Evolutionary conservation across 495 filamentous ascomycete species (phyloP).

Genomic region (Xylaria acuta): DNA sequence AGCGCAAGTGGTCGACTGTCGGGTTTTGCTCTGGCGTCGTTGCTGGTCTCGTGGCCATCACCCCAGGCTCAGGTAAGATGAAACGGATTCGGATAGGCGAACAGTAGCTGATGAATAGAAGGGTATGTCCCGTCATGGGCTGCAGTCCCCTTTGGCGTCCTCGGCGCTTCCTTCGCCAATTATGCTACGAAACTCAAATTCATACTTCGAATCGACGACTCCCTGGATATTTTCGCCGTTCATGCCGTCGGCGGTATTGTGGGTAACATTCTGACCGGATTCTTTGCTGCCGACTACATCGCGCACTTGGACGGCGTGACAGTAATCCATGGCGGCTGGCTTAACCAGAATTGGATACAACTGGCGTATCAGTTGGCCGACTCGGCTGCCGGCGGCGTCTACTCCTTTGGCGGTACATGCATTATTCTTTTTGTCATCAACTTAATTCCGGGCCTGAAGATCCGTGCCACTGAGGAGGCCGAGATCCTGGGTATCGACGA

Average conservation of each 20-base stretch:
- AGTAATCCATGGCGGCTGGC: slow-evolving; percentile 81
- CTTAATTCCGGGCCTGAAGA: slow-evolving; percentile 79
- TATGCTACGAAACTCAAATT: slow-evolving; percentile 98
- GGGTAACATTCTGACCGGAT: slow-evolving; percentile 85
- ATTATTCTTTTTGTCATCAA: slow-evolving; percentile 89
- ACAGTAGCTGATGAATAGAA: slow-evolving; percentile 26
- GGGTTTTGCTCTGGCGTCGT: slow-evolving; percentile 96
- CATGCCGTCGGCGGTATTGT: slow-evolving; percentile 88
- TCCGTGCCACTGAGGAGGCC: slow-evolving; percentile 82
- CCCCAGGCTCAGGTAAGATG: slow-evolving; percentile 73
- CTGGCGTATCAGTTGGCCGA: slow-evolving; percentile 89
- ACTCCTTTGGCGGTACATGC: slow-evolving; percentile 86
- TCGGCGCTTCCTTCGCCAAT: slow-evolving; percentile 86
- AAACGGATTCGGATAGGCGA: neutral
- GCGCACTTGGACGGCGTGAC: slow-evolving; percentile 82
- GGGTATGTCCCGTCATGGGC: slow-evolving; percentile 92
- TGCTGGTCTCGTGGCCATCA: slow-evolving; percentile 91
- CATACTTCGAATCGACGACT: slow-evolving; percentile 83
- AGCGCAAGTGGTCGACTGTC: slow-evolving; percentile 95
- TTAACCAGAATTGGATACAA: slow-evolving; percentile 91
- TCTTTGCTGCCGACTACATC: slow-evolving; percentile 94
- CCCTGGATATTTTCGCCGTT: slow-evolving; percentile 92
- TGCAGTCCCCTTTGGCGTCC: slow-evolving; percentile 86
- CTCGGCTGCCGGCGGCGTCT: slow-evolving; percentile 79
- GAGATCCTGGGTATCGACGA: slow-evolving; percentile 95